Conservation (phyloP, 495 filamentous ascomycete species). For the Durotheca rogersii region DNA sequence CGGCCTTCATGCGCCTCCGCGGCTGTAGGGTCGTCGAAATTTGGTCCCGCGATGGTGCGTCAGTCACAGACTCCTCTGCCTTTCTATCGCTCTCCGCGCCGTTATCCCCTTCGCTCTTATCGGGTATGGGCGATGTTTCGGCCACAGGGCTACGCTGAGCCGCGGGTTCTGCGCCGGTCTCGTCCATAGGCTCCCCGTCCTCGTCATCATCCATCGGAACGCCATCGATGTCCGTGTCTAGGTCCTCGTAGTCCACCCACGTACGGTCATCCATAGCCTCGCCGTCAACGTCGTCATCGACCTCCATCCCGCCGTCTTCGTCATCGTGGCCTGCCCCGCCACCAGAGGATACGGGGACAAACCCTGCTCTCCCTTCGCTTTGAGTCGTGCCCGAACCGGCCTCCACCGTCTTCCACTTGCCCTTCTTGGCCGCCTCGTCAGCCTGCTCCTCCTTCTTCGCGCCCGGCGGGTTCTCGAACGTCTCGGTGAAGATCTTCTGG, state of each 20-base stretch:
- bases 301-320: conserved; percentile 22
- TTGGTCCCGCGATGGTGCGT: conserved; percentile 7
- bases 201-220: conserved; percentile 49
- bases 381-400: conserved; percentile 43
- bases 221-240: conserved; percentile 51
- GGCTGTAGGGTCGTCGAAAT: conserved; percentile 26
- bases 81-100: conserved; percentile 36
- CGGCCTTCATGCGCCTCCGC: conserved; percentile 71
- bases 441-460: conserved; percentile 51
- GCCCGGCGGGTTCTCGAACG: conserved; percentile 73
- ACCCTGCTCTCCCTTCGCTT: conserved; percentile 37
- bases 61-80: background rate
- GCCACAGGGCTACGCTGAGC: conserved; percentile 27
- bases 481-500: conserved; percentile 69
- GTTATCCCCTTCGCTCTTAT: conserved; percentile 32
- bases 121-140: conserved; percentile 9
- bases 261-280: conserved; percentile 53
- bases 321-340: conserved; percentile 20
- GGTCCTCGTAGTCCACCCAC: conserved; percentile 49
- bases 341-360: conserved; percentile 33
- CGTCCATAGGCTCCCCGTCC: conserved; percentile 37
- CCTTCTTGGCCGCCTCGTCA: conserved; percentile 56
- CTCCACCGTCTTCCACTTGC: conserved; percentile 73
- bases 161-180: conserved; percentile 41
- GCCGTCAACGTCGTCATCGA: conserved; percentile 45